Base-by-base conservation (phyloP, 2,329 filamentous ascomycete genomes). In the Aspergillus sp. region DNA sequence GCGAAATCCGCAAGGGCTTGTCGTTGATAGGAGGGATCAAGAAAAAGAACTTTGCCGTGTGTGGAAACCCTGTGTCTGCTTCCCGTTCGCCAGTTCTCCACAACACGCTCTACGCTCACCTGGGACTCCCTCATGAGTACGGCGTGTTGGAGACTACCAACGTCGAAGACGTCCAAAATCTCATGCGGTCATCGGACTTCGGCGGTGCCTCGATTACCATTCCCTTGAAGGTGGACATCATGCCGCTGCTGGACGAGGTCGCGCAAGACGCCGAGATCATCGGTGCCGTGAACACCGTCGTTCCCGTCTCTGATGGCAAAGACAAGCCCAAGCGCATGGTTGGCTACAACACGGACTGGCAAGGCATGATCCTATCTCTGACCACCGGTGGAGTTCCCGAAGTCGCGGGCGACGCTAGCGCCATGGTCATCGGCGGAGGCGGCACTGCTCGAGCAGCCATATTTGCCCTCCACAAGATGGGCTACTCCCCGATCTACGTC, bases 181-280 rank as follows among this genome's bases (percentile, higher is more conserved):
- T 88, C 43, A 83, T 98, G 49, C 79, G 78, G 5, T 71, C 81
- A 1, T 72, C 83, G 1, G 76, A 85, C 55, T 98, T 98, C 62
- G 93, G 93, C 5, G 93, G 93, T 48, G 91, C 88, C 3, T 96
- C 89, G 3, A 88, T 98, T 41, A 98, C 93, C 0, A 97, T 98
- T 43, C 93, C 93, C 1, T 75, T 98, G 46, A 98, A 98, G 71
- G 74, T 93, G 29, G 88, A 94, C 57, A 82, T 97, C 48, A 88
- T 94, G 71, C 75, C 79, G 0, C 69, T 91, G 4, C 73, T 98
- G 9, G 89, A 97, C 62, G 81, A 84, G 45, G 75, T 96, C 48
- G 84, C 88, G 0, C 79, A 83, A 29, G 83, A 93, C 45, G 91
- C 89, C 9, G 79, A 80, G 53, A 74, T 80, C 29, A 96, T 98